These are phyloP conservation scores for Phialemonium atrogriseum DNA, from an alignment of 2,329 filamentous ascomycete genomes.

Conservation along the genomic window DNA sequence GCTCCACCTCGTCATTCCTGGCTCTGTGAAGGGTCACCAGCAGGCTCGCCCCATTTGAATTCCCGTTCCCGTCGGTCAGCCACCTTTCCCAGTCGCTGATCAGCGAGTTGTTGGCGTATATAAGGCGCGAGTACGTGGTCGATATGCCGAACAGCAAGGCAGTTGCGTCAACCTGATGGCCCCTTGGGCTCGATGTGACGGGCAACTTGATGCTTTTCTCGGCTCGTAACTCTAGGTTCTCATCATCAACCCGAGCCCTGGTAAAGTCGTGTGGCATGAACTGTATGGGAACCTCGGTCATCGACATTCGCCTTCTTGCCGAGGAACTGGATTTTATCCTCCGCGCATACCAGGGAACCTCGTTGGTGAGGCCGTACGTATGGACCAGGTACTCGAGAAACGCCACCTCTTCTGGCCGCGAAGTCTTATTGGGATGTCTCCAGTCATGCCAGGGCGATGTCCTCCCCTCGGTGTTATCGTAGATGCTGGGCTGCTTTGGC, in stretches of 20 bases:
- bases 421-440: constrained; percentile 8
- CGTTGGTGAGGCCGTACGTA: constrained; percentile 15
- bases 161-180: constrained; percentile 28
- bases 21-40: constrained; percentile 33
- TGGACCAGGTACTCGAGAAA: constrained; percentile 17
- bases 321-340: constrained; percentile 11
- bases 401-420: constrained; percentile 11
- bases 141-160: constrained; percentile 32
- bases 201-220: constrained; percentile 20
- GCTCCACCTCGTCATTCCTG: constrained; percentile 20
- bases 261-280: constrained; percentile 12
- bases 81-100: constrained; percentile 35
- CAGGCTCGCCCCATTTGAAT: constrained; percentile 33
- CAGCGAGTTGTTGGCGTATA: constrained; percentile 27
- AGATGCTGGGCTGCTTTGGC: constrained; percentile 9
- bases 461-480: constrained; percentile 17
- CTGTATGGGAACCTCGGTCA: constrained; percentile 10
- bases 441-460: constrained; percentile 11
- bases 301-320: constrained; percentile 11
- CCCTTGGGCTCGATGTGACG: constrained; percentile 19
- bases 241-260: constrained; percentile 10
- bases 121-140: constrained; percentile 32
- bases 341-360: constrained; percentile 16
- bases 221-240: constrained; percentile 8
- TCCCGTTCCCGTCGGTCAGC: constrained; percentile 31